A percentile compares a stretch with the other conserved stretches of the same genome.
These are phyloP conservation scores for Eutrema heterophyllum DNA, from an alignment of 345 rosid species.

Conservation along the genomic window DNA sequence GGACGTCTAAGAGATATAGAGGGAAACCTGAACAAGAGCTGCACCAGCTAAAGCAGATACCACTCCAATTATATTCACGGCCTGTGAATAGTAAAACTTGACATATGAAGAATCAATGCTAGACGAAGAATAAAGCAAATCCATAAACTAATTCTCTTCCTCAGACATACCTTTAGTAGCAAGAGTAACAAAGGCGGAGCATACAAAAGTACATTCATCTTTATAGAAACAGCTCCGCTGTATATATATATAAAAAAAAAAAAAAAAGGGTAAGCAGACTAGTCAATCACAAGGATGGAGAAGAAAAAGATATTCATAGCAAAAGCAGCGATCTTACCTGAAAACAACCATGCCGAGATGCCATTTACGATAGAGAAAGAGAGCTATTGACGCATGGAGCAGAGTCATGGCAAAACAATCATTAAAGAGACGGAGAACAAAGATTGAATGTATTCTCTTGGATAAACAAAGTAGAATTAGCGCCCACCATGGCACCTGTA, in stretches of 20 bases:
- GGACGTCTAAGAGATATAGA: conserved; percentile 7
- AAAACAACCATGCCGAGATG: conserved; percentile 78
- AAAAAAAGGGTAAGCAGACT: conserved; percentile 6
- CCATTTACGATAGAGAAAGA: conserved; percentile 61
- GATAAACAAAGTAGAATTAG: conserved; percentile 74
- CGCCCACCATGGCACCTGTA: conserved; percentile 97
- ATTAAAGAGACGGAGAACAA: conserved; percentile 91
- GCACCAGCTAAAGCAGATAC: conserved; percentile 80
- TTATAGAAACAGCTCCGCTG: conserved; percentile 83
- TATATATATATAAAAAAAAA: background rate
- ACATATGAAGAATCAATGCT: conserved; percentile 11
- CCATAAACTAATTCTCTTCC: background rate
- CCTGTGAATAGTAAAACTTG: conserved; percentile 43
- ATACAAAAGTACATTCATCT: conserved; percentile 92
- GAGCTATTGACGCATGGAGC: conserved; percentile 72
- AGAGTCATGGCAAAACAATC: conserved; percentile 91
- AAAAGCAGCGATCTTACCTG: conserved; percentile 45
- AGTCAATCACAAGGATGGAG: conserved; percentile 6
- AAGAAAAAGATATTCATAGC: background rate
- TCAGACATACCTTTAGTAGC: conserved; percentile 58
- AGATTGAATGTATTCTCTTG: conserved; percentile 86
- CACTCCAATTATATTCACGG: conserved; percentile 66
- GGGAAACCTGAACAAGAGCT: conserved; percentile 79
- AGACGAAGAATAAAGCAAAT: conserved; percentile 15
- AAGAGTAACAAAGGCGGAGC: conserved; percentile 84